Percentiles rank a stretch among this genome's conserved stretches.
phyloP scores from a whole-genome alignment of 2,329 filamentous ascomycete genomes.

The Exophiala oligosperma region DNA sequence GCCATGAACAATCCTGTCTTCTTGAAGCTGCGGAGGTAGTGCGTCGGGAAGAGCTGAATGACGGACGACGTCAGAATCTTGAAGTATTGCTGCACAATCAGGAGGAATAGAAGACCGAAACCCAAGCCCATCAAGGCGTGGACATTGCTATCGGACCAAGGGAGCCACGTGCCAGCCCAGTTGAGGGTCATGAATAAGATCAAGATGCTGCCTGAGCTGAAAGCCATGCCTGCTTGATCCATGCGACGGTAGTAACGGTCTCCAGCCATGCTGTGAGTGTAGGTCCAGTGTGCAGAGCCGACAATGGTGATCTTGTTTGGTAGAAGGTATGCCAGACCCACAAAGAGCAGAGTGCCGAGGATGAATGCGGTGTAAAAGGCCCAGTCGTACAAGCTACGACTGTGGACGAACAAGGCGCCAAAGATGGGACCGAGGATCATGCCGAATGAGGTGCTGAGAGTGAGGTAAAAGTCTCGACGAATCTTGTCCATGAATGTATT shows the following conservation, averaged over 20 bases:
- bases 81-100: conserved; percentile 14
- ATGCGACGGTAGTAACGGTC: conserved; percentile 2
- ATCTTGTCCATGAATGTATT: conserved; percentile 19
- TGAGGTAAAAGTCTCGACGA: conserved; percentile 21
- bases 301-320: conserved; percentile 10
- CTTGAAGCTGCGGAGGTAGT: conserved; percentile 15
- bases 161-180: conserved; percentile 9
- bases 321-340: conserved; percentile 12
- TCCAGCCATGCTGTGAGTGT: not conserved
- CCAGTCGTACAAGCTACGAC: conserved; percentile 12
- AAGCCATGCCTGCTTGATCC: conserved; percentile 10
- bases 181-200: conserved; percentile 20
- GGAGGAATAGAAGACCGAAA: conserved; percentile 2
- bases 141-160: conserved; percentile 12
- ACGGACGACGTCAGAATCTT: conserved; percentile 1
- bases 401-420: conserved; percentile 15
- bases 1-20: conserved; percentile 12
- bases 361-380: conserved; percentile 16
- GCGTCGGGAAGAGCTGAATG: conserved; percentile 10
- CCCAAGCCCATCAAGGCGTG: conserved; percentile 12
- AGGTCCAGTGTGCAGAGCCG: conserved; percentile 4
- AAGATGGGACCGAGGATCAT: conserved; percentile 19
- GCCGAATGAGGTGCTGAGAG: conserved; percentile 14
- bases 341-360: conserved; percentile 3
- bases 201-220: conserved; percentile 19